Conservation (phyloP, 75 land plant genomes). For the Selaginella moellendorffii region DNA sequence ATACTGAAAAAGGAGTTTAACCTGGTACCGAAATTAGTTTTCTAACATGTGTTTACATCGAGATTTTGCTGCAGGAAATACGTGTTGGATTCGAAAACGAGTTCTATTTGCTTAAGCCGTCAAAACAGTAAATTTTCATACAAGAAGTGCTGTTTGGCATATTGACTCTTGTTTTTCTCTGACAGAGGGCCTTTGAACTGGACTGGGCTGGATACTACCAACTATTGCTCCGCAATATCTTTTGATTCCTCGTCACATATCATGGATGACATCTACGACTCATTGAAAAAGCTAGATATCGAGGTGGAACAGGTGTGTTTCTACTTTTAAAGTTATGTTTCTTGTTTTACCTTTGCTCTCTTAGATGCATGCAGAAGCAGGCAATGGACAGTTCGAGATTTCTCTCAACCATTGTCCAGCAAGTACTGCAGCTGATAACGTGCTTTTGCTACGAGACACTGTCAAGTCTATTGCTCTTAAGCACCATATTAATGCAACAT, state of each 20-base stretch:
- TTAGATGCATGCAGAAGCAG: conserved; percentile 88
- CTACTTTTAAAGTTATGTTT: neutral
- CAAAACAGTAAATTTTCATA: conserved; percentile 20
- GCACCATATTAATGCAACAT: conserved; percentile 69
- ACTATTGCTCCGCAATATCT: conserved; percentile 65
- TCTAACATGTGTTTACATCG: neutral
- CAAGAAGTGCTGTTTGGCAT: neutral
- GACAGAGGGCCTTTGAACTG: conserved; percentile 42
- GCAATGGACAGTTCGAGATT: conserved; percentile 83
- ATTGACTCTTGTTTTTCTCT: neutral
- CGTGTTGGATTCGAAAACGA: conserved; percentile 91
- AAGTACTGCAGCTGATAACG: conserved; percentile 61
- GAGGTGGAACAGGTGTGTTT: conserved; percentile 57
- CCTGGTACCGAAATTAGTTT: conserved; percentile 32
- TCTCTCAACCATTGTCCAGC: conserved; percentile 38
- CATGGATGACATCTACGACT: conserved; percentile 36
- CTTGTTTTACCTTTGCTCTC: neutral
- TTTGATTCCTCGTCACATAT: conserved; percentile 63
- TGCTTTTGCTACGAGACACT: conserved; percentile 58
- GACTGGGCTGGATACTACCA: conserved; percentile 54
- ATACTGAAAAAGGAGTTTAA: conserved; percentile 56
- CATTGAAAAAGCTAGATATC: conserved; percentile 41
- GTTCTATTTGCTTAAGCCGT: conserved; percentile 53
- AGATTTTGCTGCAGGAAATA: conserved; percentile 33
- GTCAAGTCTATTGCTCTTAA: conserved; percentile 59